These are phyloP conservation scores for Talaromyces sp. DNA, from an alignment of 2,329 filamentous ascomycete genomes.

Conservation along the genomic window DNA sequence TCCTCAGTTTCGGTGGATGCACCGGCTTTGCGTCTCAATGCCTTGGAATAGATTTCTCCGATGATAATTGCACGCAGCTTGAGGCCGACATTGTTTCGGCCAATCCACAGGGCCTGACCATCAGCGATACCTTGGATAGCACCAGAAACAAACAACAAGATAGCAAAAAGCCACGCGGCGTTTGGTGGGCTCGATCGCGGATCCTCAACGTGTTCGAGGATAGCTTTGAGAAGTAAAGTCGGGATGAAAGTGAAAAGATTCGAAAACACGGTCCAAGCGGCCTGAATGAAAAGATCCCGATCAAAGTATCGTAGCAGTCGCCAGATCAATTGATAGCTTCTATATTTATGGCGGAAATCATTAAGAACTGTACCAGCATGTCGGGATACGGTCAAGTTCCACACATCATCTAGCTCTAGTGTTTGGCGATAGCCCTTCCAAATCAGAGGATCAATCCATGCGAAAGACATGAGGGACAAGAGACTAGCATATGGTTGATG, in stretches of 20 bases:
- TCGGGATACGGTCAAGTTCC: slow-evolving; percentile 85
- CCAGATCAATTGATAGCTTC: slow-evolving; percentile 71
- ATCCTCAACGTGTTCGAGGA: slow-evolving; percentile 89
- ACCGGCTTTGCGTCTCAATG: slow-evolving; percentile 82
- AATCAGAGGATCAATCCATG: slow-evolving; percentile 86
- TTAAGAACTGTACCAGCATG: slow-evolving; percentile 78
- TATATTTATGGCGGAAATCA: slow-evolving; percentile 80
- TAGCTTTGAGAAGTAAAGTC: slow-evolving; percentile 83
- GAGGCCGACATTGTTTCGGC: slow-evolving; percentile 91
- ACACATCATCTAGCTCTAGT: slow-evolving; percentile 79
- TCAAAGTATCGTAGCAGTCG: slow-evolving; percentile 86
- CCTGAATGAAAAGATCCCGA: slow-evolving; percentile 69
- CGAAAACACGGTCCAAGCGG: slow-evolving; percentile 71
- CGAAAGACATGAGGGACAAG: slow-evolving; percentile 80
- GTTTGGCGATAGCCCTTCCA: slow-evolving; percentile 84
- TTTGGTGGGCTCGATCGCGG: slow-evolving; percentile 72
- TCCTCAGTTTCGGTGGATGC: slow-evolving; percentile 72
- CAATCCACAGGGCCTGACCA: slow-evolving; percentile 86
- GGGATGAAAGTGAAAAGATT: slow-evolving; percentile 87
- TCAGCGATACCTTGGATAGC: slow-evolving; percentile 77
- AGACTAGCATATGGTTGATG: slow-evolving; percentile 83
- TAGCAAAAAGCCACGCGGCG: slow-evolving; percentile 93
- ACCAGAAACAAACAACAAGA: slow-evolving; percentile 80
- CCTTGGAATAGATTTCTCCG: slow-evolving; percentile 95
- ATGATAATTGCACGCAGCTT: slow-evolving; percentile 91